Evolutionary conservation across 2,329 filamentous ascomycete genomes (phyloP).

Genomic region (Fusarium robinianum): DNA sequence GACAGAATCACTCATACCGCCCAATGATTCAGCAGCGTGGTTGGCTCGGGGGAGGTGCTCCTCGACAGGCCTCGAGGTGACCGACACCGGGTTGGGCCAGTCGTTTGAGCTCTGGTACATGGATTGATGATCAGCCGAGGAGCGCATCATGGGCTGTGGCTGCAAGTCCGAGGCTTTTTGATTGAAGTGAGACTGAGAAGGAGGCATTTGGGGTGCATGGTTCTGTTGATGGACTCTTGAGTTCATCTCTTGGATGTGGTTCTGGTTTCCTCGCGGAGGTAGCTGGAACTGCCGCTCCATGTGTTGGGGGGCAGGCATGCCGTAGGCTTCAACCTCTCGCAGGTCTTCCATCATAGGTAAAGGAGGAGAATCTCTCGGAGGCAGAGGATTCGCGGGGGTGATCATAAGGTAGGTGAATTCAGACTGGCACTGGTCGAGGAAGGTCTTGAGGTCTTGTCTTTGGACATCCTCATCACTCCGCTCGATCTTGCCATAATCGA

Average conservation of each 20-base stretch:
- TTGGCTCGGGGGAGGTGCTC: constrained; percentile 42
- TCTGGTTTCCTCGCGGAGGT: constrained; percentile 54
- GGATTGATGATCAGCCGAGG: constrained; percentile 54
- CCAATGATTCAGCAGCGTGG: constrained; percentile 47
- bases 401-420: constrained; percentile 72
- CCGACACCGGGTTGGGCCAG: constrained; percentile 42
- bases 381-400: constrained; percentile 66
- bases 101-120: constrained; percentile 46
- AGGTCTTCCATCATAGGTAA: constrained; percentile 63
- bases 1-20: constrained; percentile 46
- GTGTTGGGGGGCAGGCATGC: constrained; percentile 50
- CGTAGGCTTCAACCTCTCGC: constrained; percentile 58
- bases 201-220: constrained; percentile 61
- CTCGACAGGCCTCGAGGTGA: constrained; percentile 43
- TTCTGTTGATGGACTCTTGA: constrained; percentile 60
- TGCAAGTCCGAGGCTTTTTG: constrained; percentile 47
- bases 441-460: constrained; percentile 60
- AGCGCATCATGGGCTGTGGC: constrained; percentile 57
- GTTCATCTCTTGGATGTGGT: constrained; percentile 60
- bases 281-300: constrained; percentile 48
- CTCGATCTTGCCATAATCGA: constrained; percentile 50
- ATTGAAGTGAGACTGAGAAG: constrained; percentile 40
- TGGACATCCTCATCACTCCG: constrained; percentile 54
- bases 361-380: constrained; percentile 65
- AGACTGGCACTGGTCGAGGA: constrained; percentile 66